Conservation (phyloP, 2,329 filamentous ascomycete genomes). For the Alternaria metachromatica region DNA sequence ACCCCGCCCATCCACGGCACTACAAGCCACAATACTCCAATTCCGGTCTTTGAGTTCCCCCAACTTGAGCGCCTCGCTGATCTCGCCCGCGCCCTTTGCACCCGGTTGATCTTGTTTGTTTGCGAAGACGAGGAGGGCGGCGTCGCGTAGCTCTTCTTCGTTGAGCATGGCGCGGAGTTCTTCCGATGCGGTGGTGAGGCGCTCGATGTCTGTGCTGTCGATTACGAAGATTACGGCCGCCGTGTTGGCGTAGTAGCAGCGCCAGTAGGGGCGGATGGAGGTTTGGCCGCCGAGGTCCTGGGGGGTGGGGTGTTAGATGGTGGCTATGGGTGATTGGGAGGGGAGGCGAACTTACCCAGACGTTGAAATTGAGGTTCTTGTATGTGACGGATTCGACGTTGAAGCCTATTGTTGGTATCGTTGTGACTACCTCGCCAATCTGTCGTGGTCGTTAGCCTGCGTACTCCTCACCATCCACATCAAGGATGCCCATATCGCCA, state of each 20-base stretch:
- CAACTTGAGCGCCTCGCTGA: constrained; percentile 88
- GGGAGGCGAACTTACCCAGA: constrained; percentile 74
- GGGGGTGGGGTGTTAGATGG: not conserved
- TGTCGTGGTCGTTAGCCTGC: constrained; percentile 47
- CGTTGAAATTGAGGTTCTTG: constrained; percentile 98
- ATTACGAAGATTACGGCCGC: constrained; percentile 98
- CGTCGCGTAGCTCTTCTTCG: constrained; percentile 94
- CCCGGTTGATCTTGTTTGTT: constrained; percentile 99
- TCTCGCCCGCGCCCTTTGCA: constrained; percentile 94
- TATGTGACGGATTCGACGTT: constrained; percentile 99
- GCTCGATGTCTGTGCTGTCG: constrained; percentile 96
- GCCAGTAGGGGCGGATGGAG: constrained; percentile 98
- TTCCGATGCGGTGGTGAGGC: constrained; percentile 88
- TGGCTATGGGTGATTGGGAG: not conserved
- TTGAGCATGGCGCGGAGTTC: constrained; percentile 95
- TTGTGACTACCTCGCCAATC: constrained; percentile 99
- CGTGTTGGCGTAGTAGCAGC: constrained; percentile 99
- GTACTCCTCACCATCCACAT: not conserved
- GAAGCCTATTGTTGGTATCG: constrained; percentile 98
- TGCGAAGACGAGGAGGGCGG: constrained; percentile 90
- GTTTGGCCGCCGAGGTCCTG: constrained; percentile 96
- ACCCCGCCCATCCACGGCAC: constrained; percentile 91
- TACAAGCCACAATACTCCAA: constrained; percentile 99
- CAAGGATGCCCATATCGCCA: not conserved
- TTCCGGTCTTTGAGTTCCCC: constrained; percentile 94